These are phyloP conservation scores for Aspergillus homomorphus DNA, from an alignment of 495 filamentous ascomycete species.

Conservation along the genomic window DNA sequence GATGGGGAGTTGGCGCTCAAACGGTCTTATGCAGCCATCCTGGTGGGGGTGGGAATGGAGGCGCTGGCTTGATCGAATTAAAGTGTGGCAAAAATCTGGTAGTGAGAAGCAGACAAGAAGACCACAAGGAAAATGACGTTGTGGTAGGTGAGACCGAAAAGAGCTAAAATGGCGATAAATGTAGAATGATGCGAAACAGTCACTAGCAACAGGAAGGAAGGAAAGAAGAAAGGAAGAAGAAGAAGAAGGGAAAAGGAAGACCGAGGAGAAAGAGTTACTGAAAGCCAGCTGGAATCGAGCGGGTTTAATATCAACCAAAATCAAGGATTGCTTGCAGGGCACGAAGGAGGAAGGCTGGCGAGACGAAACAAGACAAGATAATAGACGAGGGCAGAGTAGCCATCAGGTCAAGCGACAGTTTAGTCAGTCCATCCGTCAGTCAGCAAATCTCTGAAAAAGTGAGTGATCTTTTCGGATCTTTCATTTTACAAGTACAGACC, in stretches of 20 bases:
- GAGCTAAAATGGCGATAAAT: background rate
- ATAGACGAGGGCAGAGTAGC: background rate
- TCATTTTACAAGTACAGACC: background rate
- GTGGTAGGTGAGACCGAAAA: background rate
- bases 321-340: slow-evolving; percentile 7
- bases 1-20: background rate
- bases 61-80: slow-evolving; percentile 2
- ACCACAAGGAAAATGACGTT: background rate
- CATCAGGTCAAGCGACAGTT: background rate
- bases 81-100: slow-evolving; percentile 10
- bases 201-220: background rate
- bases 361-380: slow-evolving; percentile 1
- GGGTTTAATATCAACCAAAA: slow-evolving; percentile 7
- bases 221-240: background rate
- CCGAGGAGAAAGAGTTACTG: background rate
- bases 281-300: slow-evolving; percentile 4
- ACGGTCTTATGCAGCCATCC: background rate
- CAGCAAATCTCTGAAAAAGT: background rate
- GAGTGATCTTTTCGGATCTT: background rate
- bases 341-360: background rate
- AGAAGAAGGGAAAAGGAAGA: slow-evolving; percentile 1
- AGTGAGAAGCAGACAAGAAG: background rate
- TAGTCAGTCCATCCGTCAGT: background rate
- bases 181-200: background rate
- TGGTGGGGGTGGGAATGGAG: slow-evolving; percentile 3